phyloP scores from a whole-genome alignment of 208 protist species.

The Spongospora subterranea region DNA sequence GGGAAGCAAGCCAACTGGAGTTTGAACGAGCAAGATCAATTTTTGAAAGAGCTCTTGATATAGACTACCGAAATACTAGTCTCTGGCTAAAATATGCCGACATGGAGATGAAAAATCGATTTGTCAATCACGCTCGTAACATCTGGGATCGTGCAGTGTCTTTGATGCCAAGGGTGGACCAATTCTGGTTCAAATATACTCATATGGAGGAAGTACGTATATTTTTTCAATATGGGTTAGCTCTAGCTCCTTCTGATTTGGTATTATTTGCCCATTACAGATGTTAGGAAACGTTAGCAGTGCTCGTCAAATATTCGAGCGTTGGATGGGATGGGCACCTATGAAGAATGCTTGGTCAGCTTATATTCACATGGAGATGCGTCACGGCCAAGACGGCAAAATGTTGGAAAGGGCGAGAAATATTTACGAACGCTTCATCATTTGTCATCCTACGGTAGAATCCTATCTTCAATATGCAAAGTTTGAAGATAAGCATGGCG shows the following conservation, averaged over 20 bases:
- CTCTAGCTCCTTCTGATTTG: neutral
- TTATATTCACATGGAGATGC: slow-evolving; percentile 76
- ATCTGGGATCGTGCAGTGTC: slow-evolving; percentile 93
- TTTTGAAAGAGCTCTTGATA: slow-evolving; percentile 89
- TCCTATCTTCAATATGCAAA: slow-evolving; percentile 71
- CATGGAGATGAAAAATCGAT: slow-evolving; percentile 93
- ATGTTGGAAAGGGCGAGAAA: neutral
- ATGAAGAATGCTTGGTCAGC: slow-evolving; percentile 86
- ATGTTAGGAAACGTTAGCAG: slow-evolving; percentile 86
- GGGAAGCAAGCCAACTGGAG: slow-evolving; percentile 95
- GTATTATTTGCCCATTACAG: too few relatives aligned
- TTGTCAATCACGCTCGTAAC: slow-evolving; percentile 95
- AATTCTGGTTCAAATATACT: slow-evolving; percentile 93
- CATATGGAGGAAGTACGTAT: slow-evolving; percentile 88
- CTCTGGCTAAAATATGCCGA: slow-evolving; percentile 92
- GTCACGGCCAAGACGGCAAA: neutral
- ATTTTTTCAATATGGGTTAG: neutral
- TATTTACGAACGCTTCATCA: slow-evolving; percentile 68
- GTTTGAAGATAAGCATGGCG: slow-evolving; percentile 67
- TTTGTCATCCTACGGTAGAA: slow-evolving; percentile 64
- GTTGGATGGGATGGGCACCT: slow-evolving; percentile 90
- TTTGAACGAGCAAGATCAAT: slow-evolving; percentile 90
- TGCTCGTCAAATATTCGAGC: slow-evolving; percentile 89
- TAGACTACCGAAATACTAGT: slow-evolving; percentile 85
- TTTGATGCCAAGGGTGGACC: slow-evolving; percentile 88